Evolutionary conservation across 2,329 filamentous ascomycete genomes (phyloP).

Genomic region (Lachnellula suecica): DNA sequence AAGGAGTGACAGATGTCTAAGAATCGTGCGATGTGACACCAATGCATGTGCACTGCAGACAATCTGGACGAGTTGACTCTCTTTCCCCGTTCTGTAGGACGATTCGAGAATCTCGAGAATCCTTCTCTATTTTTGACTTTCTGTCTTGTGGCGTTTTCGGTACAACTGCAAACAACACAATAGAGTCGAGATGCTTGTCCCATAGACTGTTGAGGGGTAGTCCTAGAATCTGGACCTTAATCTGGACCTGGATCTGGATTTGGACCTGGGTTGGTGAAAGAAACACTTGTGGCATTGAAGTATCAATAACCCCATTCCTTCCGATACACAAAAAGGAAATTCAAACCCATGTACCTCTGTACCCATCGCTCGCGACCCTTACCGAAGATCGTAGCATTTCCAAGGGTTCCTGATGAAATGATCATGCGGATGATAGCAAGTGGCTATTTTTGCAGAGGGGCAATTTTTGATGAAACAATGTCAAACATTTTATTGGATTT

Average conservation of each 20-base stretch:
- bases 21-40: neutral
- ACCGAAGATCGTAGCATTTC: neutral
- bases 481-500: neutral
- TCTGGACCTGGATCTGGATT: no score
- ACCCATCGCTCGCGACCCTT: no score
- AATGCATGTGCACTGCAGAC: neutral
- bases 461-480: neutral
- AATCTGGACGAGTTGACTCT: neutral
- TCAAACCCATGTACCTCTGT: neutral
- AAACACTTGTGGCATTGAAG: neutral
- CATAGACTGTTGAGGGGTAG: neutral
- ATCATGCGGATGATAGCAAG: neutral
- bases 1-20: neutral
- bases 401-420: neutral
- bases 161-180: neutral
- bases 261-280: neutral
- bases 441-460: neutral
- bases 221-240: neutral
- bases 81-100: neutral
- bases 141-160: neutral
- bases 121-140: neutral
- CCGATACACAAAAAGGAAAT: neutral
- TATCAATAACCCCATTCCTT: neutral
- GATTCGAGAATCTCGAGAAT: neutral
- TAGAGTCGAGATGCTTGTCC: neutral